Evolutionary conservation across 2,329 filamentous ascomycete species (phyloP).

Genomic region (Colletotrichum lentis): DNA sequence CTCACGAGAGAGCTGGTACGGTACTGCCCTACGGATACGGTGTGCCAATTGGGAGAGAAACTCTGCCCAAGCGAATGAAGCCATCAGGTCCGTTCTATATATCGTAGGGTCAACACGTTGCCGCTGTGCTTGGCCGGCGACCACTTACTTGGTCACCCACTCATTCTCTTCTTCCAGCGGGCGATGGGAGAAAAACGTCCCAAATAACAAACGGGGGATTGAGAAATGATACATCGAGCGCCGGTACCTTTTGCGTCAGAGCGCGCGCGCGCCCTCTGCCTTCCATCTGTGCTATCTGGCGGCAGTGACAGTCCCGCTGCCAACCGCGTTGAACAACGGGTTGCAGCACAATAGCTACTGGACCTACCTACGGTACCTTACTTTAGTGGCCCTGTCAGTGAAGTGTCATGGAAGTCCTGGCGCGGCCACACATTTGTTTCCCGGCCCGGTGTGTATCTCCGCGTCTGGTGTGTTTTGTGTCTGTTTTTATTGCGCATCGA

Average conservation of each 20-base stretch:
- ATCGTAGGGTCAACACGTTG: background rate
- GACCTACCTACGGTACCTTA: background rate
- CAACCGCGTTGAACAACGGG: background rate
- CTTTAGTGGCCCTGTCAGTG: slow-evolving; percentile 17
- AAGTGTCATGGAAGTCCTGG: slow-evolving; percentile 7
- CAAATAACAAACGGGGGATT: background rate
- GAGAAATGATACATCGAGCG: background rate
- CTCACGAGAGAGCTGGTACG: too few species aligned
- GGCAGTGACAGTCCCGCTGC: slow-evolving; percentile 10
- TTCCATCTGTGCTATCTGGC: background rate
- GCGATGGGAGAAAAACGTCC: background rate
- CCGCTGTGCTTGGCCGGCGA: background rate
- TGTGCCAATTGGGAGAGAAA: slow-evolving; percentile 9
- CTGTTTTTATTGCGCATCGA: background rate
- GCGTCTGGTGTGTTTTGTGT: background rate
- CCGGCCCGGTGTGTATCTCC: background rate
- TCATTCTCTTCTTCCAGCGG: background rate
- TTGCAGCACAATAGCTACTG: too few species aligned
- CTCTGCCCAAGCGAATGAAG: background rate
- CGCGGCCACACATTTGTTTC: background rate
- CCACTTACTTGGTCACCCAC: background rate
- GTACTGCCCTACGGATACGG: too few species aligned
- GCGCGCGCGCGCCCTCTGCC: background rate
- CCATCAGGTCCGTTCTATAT: background rate
- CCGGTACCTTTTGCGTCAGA: background rate